A percentile compares a stretch with the other conserved stretches of the same genome.
phyloP scores from a whole-genome alignment of 2,329 filamentous ascomycete genomes.

The Cadophora sp. region DNA sequence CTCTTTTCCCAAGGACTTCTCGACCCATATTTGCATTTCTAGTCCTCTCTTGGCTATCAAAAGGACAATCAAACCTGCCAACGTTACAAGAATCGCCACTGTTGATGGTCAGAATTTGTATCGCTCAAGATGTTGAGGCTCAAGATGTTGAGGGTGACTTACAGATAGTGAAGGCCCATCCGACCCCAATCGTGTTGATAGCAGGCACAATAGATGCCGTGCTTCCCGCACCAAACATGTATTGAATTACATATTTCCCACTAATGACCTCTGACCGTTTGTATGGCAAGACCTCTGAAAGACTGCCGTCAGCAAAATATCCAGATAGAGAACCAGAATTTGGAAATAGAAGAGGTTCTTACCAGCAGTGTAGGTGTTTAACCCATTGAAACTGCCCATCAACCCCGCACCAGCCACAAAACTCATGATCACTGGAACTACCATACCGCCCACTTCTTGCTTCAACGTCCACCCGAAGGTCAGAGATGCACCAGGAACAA shows the following conservation, averaged over 20 bases:
- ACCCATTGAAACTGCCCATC: conserved; percentile 48
- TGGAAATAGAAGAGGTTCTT: conserved; percentile 16
- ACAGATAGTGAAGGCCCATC: conserved; percentile 9
- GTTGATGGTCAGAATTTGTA: not conserved
- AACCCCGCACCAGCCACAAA: conserved; percentile 48
- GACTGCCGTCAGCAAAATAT: not conserved
- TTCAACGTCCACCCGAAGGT: conserved; percentile 49
- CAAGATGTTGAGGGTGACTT: not conserved
- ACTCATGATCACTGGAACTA: conserved; percentile 45
- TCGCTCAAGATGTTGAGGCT: not conserved
- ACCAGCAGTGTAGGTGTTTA: conserved; percentile 52
- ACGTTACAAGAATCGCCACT: not conserved
- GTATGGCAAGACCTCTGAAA: conserved; percentile 40
- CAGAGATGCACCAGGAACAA: conserved; percentile 45
- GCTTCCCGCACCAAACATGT: conserved; percentile 39
- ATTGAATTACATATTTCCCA: conserved; percentile 46
- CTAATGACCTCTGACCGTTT: conserved; percentile 41
- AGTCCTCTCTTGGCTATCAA: conserved; percentile 6
- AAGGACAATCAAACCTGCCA: conserved; percentile 9
- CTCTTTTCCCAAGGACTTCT: conserved; percentile 2
- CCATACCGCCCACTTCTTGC: conserved; percentile 45
- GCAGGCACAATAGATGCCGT: conserved; percentile 42
- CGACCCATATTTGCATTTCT: conserved; percentile 5
- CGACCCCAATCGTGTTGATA: conserved; percentile 41
- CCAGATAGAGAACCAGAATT: no score